Evolutionary conservation across 768 basidiomycete species (phyloP).

Genomic region (Tricholoma saponaceum): DNA sequence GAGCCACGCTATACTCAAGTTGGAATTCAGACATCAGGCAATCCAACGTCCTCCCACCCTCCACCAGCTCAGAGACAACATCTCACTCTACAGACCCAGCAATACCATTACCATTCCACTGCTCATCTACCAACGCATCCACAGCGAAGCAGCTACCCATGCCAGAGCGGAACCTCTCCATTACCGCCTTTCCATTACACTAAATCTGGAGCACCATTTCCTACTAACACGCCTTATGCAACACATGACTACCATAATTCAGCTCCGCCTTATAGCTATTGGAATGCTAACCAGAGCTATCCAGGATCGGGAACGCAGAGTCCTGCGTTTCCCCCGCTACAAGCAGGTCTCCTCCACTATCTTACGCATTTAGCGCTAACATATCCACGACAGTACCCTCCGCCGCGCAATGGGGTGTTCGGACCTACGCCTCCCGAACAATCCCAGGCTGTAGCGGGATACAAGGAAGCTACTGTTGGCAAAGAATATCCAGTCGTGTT

Average conservation of each 20-base stretch:
- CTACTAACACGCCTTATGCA: not conserved
- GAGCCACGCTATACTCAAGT: not conserved
- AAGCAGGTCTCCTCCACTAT: conserved; percentile 9
- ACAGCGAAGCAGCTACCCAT: not conserved
- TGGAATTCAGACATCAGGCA: not conserved
- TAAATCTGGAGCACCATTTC: not conserved
- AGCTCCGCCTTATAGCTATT: conserved; percentile 24
- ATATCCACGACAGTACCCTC: conserved; percentile 5
- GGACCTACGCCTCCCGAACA: not conserved
- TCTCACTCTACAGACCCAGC: conserved; percentile 23
- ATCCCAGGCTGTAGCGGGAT: not conserved
- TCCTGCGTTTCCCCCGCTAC: conserved; percentile 18
- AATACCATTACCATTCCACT: not conserved
- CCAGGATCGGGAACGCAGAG: conserved; percentile 22
- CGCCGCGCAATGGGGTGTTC: not conserved
- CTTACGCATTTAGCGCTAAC: conserved; percentile 3
- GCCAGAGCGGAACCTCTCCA: not conserved
- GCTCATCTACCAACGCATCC: not conserved
- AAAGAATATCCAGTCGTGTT: conserved; percentile 39
- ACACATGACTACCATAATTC: not conserved
- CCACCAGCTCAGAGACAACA: conserved; percentile 19
- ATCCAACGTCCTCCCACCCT: not conserved
- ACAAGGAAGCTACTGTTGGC: not conserved
- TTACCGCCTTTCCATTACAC: not conserved
- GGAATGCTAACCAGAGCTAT: conserved; percentile 25